Conservation (phyloP, 345 rosid species). For the Gossypium rotundifolium region DNA sequence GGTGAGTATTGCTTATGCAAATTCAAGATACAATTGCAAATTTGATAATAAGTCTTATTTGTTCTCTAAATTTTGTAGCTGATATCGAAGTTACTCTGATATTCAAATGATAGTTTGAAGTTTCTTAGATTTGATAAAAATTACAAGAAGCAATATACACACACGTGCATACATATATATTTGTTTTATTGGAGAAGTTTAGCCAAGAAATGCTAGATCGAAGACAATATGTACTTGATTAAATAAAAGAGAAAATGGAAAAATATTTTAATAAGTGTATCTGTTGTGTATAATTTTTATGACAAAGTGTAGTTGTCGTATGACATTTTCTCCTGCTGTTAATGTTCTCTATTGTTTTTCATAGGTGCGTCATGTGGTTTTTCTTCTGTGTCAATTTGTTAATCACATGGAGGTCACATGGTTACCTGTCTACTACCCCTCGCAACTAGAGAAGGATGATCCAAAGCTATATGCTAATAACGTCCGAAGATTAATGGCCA, state of each 20-base stretch:
- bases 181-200: not conserved
- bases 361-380: constrained; percentile 77
- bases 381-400: constrained; percentile 81
- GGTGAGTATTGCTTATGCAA: constrained; percentile 42
- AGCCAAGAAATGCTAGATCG: not conserved
- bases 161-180: too few relatives aligned
- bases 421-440: constrained; percentile 81
- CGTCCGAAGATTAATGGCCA: constrained; percentile 78
- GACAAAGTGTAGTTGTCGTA: not conserved
- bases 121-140: too few relatives aligned
- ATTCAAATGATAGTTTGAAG: too few relatives aligned
- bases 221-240: not conserved
- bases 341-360: constrained; percentile 8
- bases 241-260: not conserved
- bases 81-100: too few relatives aligned
- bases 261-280: not conserved
- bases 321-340: not conserved
- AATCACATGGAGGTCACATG: constrained; percentile 73
- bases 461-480: constrained; percentile 84
- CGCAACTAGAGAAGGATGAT: constrained; percentile 85
- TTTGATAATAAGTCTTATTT: not conserved
- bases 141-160: too few relatives aligned
- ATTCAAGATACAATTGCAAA: not conserved
- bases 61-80: not conserved
- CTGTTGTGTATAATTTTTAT: not conserved